These are phyloP conservation scores for Zymoseptoria tritici DNA, from an alignment of 2,329 filamentous ascomycete genomes.

Conservation along the genomic window DNA sequence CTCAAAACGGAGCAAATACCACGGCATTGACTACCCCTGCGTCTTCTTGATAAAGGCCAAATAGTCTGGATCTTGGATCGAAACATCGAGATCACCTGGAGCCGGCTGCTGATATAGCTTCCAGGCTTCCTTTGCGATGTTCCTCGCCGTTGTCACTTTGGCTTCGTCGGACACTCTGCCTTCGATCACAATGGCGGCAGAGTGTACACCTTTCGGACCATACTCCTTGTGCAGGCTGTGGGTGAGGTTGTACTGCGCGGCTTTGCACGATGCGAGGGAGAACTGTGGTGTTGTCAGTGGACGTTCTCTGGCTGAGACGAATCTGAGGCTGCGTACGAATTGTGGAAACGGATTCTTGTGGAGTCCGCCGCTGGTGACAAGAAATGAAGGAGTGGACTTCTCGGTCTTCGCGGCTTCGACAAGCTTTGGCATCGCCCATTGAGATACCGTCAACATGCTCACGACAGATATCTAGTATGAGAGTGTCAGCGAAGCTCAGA, in stretches of 20 bases:
- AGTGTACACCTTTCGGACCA: slow-evolving; percentile 34
- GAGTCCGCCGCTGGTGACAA: slow-evolving; percentile 43
- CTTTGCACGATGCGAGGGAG: slow-evolving; percentile 42
- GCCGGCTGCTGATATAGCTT: slow-evolving; percentile 34
- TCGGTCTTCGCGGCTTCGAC: slow-evolving; percentile 19
- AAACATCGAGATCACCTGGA: slow-evolving; percentile 31
- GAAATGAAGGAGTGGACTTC: slow-evolving; percentile 34
- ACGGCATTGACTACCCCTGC: neutral
- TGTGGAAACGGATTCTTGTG: slow-evolving; percentile 39
- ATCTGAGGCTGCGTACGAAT: slow-evolving; percentile 12
- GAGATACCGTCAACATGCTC: slow-evolving; percentile 39
- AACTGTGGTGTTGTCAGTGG: slow-evolving; percentile 24
- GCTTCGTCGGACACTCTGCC: slow-evolving; percentile 35
- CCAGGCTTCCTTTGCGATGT: slow-evolving; percentile 40
- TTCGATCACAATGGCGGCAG: slow-evolving; percentile 40
- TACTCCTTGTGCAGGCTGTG: slow-evolving; percentile 38
- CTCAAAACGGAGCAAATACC: neutral
- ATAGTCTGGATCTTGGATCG: slow-evolving; percentile 16
- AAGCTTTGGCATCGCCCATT: slow-evolving; percentile 39
- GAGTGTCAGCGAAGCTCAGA: neutral
- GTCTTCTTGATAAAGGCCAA: slow-evolving; percentile 10
- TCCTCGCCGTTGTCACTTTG: slow-evolving; percentile 35
- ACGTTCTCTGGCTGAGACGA: neutral
- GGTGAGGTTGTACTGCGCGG: slow-evolving; percentile 44
- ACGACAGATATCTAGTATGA: slow-evolving; percentile 36